phyloP scores from a whole-genome alignment of 352 stramenopile genomes.

The Phytophthora melonis region DNA sequence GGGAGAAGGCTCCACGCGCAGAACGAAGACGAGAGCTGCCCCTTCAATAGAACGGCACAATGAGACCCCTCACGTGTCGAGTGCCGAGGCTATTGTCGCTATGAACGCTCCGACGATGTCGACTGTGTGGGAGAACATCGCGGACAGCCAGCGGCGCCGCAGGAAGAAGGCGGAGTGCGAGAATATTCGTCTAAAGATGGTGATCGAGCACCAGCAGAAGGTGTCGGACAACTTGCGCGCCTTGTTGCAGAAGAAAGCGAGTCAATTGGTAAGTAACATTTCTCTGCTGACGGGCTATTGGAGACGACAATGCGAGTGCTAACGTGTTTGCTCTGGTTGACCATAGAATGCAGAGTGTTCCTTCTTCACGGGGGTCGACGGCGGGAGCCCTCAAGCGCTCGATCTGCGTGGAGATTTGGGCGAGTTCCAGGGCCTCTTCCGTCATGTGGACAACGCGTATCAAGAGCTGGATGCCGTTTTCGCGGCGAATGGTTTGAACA shows the following conservation, averaged over 20 bases:
- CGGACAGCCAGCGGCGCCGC: conserved; percentile 38
- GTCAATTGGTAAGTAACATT: conserved; percentile 17
- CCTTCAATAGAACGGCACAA: neutral
- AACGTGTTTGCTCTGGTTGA: neutral
- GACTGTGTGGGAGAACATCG: conserved; percentile 37
- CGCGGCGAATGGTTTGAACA: conserved; percentile 29
- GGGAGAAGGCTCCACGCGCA: neutral
- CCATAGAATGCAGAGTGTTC: conserved; percentile 18
- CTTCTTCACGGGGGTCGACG: conserved; percentile 22
- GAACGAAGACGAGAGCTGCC: neutral
- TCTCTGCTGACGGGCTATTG: neutral
- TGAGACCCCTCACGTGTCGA: neutral
- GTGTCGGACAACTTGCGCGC: conserved; percentile 19
- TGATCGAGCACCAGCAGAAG: conserved; percentile 45
- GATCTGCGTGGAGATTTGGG: conserved; percentile 27
- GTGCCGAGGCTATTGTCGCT: conserved; percentile 11
- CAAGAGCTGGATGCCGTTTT: conserved; percentile 39
- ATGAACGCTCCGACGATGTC: conserved; percentile 20
- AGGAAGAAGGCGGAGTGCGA: conserved; percentile 44
- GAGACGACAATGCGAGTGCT: neutral
- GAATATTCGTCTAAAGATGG: conserved; percentile 50
- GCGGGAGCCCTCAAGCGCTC: conserved; percentile 16
- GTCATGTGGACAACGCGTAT: conserved; percentile 32
- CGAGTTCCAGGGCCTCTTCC: conserved; percentile 39
- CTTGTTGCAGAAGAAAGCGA: conserved; percentile 32